Evolutionary conservation across 202 grass and related monocot species (phyloP), one percentile per base, ranked within the genome.

Genomic region (Hordeum pubiflorum): DNA sequence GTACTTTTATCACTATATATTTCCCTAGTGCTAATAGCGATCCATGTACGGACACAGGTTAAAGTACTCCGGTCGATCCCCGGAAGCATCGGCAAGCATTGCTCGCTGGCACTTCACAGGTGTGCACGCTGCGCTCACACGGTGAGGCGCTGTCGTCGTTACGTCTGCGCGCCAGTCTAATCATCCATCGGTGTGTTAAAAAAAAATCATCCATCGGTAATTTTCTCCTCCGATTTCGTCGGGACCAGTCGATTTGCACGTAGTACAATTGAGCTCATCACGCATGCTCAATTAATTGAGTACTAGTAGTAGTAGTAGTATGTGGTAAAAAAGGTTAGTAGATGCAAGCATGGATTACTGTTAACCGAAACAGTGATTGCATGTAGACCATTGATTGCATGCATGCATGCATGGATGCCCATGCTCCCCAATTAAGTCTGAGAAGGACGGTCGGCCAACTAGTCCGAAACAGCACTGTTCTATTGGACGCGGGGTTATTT

Each of bases 201-300:
- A 27, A 27, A 27, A 27, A 61, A 31, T 63, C 48, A 23, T 33
- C 48, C 10, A 1, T 5, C 13, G 0, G 6, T 48, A 26, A 38
- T 55, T 20, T 75, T 75, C 67, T 75, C 38, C 62, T 88, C 69
- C 9, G 3, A 44, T 60, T 68, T 60, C 17, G 60, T 60, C 60
- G 59, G 50, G 33, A 6, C 4, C 1, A 8, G 11, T 75, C 14
- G 37, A 62, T 74, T 20, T 13, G 50, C 38, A 21, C 69, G 75
- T 83, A 79, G 75, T 79, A 68, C 59, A 12, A 29, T 17, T 70
- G 54, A 74, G 71, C 52, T 76, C 63, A 81, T 56, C 50, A 18
- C 4, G 15, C 4, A 36, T 8, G 48, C 46, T 71, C 66, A 26
- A 12, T 40, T 43, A 31, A 29, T 20, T 37, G 58, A 6, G 4